These are phyloP conservation scores for Penicillium malachiteum DNA, from an alignment of 495 filamentous ascomycete genomes.

Conservation along the genomic window DNA sequence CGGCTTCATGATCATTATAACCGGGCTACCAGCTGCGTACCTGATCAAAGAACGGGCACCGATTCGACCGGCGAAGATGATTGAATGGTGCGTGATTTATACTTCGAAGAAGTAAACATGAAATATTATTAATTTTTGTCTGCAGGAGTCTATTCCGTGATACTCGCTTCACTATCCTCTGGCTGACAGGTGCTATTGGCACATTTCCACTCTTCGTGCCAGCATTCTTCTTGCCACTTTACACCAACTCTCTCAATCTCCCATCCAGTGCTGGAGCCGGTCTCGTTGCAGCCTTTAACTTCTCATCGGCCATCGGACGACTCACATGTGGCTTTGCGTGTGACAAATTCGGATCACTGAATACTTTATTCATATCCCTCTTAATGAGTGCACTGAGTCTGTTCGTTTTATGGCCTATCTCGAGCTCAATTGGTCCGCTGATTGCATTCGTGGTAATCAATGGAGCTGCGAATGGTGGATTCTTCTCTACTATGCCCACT, in stretches of 20 bases:
- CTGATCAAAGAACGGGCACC: conserved; percentile 54
- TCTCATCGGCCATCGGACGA: conserved; percentile 52
- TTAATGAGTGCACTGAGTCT: conserved; percentile 52
- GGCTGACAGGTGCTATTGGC: conserved; percentile 54
- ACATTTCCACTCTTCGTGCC: conserved; percentile 63
- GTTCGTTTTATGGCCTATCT: conserved; percentile 58
- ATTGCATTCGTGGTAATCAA: conserved; percentile 54
- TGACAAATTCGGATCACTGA: conserved; percentile 52
- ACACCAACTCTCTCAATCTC: conserved; percentile 45
- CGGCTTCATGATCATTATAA: conserved; percentile 44
- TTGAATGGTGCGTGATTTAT: conserved; percentile 45
- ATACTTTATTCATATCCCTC: conserved; percentile 48
- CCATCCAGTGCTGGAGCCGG: conserved; percentile 49
- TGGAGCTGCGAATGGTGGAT: conserved; percentile 55
- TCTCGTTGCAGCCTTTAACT: conserved; percentile 56
- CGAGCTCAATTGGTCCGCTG: conserved; percentile 49
- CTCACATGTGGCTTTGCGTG: conserved; percentile 48
- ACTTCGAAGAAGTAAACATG: neutral
- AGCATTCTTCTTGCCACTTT: conserved; percentile 58
- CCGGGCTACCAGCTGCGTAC: conserved; percentile 57
- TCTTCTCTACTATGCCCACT: conserved; percentile 61
- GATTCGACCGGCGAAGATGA: conserved; percentile 39
- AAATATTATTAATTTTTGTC: neutral
- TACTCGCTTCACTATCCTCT: conserved; percentile 50
- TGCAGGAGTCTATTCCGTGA: conserved; percentile 49